Evolutionary conservation across 257 asterid genomes (phyloP), one percentile per base, ranked within the genome.

Genomic region (Solanum phureja): DNA sequence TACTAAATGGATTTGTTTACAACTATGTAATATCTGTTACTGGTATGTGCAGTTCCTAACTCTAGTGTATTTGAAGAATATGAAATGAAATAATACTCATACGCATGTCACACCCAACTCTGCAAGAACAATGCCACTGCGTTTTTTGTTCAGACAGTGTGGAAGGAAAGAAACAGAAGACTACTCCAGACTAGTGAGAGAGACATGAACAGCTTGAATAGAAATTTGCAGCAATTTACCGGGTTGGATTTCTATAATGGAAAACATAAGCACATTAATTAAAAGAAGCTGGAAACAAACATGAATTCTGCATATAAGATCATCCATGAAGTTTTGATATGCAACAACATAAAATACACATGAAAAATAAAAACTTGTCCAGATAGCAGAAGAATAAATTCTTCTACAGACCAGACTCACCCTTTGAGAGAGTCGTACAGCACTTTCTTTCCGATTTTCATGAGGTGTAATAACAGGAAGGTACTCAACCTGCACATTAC

Each of bases 391-490:
- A 35, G 58, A 83, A 69, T 11, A 64, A 46, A 83, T 75, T 60
- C 52, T 37, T 42, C 62, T 66, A 84, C 49, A 89, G 87, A 38
- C 11, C 62, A 42, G 72, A 87, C 98, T 96, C 92, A 95, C 99
- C 98, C 96, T 94, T 88, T 90, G 94, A 86, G 98, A 91, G 84
- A 95, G 93, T 83, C 91, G 92, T 87, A 64, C 72, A 49, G 98
- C 95, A 72, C 87, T 97, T 92, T 97, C 99, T 92, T 95, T 95
- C 91, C 91, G 90, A 85, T 91, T 93, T 86, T 95, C 98, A 69
- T 89, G 91, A 87, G 99, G 97, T 23, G 90, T 92, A 58, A 95
- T 92, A 34, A 94, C 87, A n/a, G 99, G 99, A 90, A 97, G 99
- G 93, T 97, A 97, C 91, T 97, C 99, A 73, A 96, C 92, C 98